Evolutionary conservation across 371 early-diverging fungal genomes (phyloP).

Genomic region (Mucor saturninus): DNA sequence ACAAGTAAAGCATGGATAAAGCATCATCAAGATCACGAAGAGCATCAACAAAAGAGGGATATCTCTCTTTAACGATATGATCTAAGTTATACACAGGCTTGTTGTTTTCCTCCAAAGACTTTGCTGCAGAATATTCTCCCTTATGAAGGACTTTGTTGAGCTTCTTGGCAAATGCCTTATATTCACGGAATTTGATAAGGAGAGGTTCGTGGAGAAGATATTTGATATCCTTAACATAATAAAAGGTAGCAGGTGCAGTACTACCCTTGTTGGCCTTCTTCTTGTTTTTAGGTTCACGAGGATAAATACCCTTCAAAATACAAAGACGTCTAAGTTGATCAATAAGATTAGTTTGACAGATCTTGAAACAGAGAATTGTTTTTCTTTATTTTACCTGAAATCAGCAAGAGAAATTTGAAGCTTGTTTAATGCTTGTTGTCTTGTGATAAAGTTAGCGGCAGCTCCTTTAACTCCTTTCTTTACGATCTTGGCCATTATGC

Average conservation of each 20-base stretch:
- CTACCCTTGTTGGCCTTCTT: constrained; percentile 95
- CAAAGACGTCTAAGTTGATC: constrained; percentile 78
- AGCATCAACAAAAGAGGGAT: constrained; percentile 94
- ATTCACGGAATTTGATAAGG: constrained; percentile 87
- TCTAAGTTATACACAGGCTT: constrained; percentile 86
- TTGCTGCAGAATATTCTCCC: constrained; percentile 77
- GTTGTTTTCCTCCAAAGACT: constrained; percentile 69
- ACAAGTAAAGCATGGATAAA: constrained; percentile 91
- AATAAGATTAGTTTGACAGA: constrained; percentile 6
- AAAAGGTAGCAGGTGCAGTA: constrained; percentile 87
- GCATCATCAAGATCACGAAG: constrained; percentile 96
- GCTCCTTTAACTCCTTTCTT: constrained; percentile 93
- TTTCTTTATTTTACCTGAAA: constrained; percentile 72
- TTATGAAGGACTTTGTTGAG: constrained; percentile 85
- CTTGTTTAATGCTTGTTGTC: constrained; percentile 91
- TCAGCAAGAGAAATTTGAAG: constrained; percentile 93
- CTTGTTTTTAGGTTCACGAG: constrained; percentile 93
- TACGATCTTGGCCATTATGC: constrained; percentile 75
- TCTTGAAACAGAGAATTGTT: neutral
- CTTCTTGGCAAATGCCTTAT: constrained; percentile 85
- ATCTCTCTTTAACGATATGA: constrained; percentile 94
- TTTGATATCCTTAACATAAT: constrained; percentile 95
- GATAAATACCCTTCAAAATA: constrained; percentile 98
- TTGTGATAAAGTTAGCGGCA: constrained; percentile 88
- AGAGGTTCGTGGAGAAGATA: constrained; percentile 93